Conservation (phyloP, 495 filamentous ascomycete genomes). For the Trichoderma reesei region DNA sequence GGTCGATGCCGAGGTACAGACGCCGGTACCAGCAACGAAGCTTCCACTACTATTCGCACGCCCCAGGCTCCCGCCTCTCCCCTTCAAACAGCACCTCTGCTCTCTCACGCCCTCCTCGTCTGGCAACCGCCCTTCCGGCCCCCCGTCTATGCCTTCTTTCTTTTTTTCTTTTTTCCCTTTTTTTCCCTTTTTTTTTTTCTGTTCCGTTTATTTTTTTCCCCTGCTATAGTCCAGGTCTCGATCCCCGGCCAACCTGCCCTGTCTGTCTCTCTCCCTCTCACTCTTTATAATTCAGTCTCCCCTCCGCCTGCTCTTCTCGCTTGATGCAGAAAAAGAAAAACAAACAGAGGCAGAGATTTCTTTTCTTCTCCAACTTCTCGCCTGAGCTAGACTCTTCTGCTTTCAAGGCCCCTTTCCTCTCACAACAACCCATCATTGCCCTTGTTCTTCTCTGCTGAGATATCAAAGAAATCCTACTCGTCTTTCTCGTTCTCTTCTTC, state of each 20-base stretch:
- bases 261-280: too few relatives aligned
- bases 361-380: background rate
- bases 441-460: background rate
- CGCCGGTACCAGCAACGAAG: too few relatives aligned
- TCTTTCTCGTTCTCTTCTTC: background rate
- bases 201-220: too few relatives aligned
- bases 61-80: background rate
- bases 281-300: constrained; percentile 5
- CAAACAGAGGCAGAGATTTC: background rate
- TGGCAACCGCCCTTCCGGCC: constrained; percentile 2
- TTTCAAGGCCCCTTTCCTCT: background rate
- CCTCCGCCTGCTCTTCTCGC: background rate
- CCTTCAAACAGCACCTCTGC: background rate
- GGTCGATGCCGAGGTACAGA: too few relatives aligned
- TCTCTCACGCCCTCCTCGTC: constrained; percentile 5
- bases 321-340: background rate
- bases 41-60: too few relatives aligned
- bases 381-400: background rate
- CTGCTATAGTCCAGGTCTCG: background rate
- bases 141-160: background rate
- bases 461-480: background rate
- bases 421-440: background rate
- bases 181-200: background rate
- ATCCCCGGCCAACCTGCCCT: background rate
- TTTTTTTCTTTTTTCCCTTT: background rate